These are phyloP conservation scores for Curvularia sp. DNA, from an alignment of 2,329 filamentous ascomycete genomes.

Conservation along the genomic window DNA sequence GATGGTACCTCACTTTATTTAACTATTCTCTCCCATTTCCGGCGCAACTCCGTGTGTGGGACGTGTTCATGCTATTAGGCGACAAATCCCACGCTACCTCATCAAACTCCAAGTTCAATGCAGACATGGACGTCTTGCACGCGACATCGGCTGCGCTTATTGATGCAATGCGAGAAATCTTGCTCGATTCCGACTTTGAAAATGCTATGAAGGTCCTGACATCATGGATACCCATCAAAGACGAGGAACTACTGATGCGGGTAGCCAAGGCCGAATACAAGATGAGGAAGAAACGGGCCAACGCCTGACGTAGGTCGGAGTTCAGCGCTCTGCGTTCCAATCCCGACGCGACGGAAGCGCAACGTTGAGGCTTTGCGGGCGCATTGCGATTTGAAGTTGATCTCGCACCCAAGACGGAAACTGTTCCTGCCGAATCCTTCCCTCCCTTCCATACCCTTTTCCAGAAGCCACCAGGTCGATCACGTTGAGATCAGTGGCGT, in stretches of 20 bases:
- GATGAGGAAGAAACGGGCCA: slow-evolving; percentile 62
- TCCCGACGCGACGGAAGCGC: slow-evolving; percentile 16
- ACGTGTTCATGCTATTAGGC: slow-evolving; percentile 94
- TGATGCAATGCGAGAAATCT: slow-evolving; percentile 84
- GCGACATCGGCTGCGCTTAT: slow-evolving; percentile 89
- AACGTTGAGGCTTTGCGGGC: slow-evolving; percentile 13
- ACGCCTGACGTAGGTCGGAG: slow-evolving; percentile 31
- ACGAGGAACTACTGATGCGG: slow-evolving; percentile 91
- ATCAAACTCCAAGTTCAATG: slow-evolving; percentile 53
- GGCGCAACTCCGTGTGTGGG: slow-evolving; percentile 94
- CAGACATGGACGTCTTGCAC: slow-evolving; percentile 85
- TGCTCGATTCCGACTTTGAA: slow-evolving; percentile 94
- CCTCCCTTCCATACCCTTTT: slow-evolving; percentile 34
- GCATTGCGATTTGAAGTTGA: slow-evolving; percentile 18
- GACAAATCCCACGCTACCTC: slow-evolving; percentile 64
- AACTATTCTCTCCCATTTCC: slow-evolving; percentile 95
- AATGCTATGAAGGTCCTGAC: slow-evolving; percentile 98
- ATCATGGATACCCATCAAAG: slow-evolving; percentile 90
- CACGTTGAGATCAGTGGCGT: slow-evolving; percentile 48
- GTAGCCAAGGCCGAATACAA: slow-evolving; percentile 90
- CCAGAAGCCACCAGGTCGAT: slow-evolving; percentile 40
- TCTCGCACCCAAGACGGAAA: slow-evolving; percentile 24
- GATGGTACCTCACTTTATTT: slow-evolving; percentile 97
- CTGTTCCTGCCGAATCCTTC: slow-evolving; percentile 17
- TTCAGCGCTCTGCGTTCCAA: slow-evolving; percentile 18